Evolutionary conservation across 140 eudicot species (phyloP).

Genomic region (Stevia rebaudiana): DNA sequence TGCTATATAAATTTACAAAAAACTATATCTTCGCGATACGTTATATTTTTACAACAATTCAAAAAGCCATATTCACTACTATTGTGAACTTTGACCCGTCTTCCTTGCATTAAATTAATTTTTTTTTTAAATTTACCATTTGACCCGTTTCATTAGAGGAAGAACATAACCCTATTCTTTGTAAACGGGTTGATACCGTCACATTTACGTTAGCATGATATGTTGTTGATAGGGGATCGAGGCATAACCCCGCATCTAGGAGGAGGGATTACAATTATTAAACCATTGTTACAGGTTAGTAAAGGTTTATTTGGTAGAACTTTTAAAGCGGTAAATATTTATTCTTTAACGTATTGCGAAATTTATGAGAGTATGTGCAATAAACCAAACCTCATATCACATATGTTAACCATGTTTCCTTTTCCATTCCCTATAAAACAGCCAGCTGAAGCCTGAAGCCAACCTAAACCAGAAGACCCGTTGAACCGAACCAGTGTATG

Average conservation of each 20-base stretch:
- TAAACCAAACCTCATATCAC: slow-evolving; percentile 43
- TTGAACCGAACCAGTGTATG: slow-evolving; percentile 55
- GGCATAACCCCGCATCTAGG: slow-evolving; percentile 57
- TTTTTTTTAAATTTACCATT: neutral
- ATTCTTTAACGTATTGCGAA: slow-evolving; percentile 1
- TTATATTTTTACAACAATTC: neutral
- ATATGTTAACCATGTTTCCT: slow-evolving; percentile 62
- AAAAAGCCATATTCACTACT: neutral
- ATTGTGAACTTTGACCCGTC: neutral
- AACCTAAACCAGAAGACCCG: slow-evolving; percentile 92
- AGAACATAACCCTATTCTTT: neutral
- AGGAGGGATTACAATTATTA: slow-evolving; percentile 69
- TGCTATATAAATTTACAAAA: neutral
- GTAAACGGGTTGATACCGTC: neutral
- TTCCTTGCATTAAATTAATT: neutral
- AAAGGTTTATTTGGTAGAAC: neutral
- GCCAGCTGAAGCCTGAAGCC: slow-evolving; percentile 93
- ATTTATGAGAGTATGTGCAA: slow-evolving; percentile 29
- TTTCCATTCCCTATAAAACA: slow-evolving; percentile 69
- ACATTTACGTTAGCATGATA: slow-evolving; percentile 7
- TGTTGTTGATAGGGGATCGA: slow-evolving; percentile 54
- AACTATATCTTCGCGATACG: neutral
- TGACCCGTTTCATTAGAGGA: neutral
- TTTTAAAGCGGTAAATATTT: slow-evolving; percentile 7
- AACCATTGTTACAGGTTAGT: slow-evolving; percentile 53